Percentiles rank a stretch among this genome's conserved stretches.
Evolutionary conservation across 176 grass and related monocot genomes (phyloP).

Genomic region (Musa troglodytarum): DNA sequence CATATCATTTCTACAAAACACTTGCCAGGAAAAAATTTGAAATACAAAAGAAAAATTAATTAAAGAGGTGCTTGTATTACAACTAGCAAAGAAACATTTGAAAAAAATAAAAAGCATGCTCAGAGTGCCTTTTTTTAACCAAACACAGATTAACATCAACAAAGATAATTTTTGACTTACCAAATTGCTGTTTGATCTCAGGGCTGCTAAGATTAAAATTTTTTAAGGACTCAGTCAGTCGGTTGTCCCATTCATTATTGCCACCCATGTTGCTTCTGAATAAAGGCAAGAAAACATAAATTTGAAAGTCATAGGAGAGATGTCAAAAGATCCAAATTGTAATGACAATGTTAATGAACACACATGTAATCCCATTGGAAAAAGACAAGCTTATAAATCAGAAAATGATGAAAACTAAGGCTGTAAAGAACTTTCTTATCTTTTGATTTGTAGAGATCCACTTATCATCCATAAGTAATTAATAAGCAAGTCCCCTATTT

Average conservation of each 20-base stretch:
- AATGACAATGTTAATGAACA: too few relatives aligned
- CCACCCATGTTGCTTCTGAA: slow-evolving; percentile 90
- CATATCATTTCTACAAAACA: too few relatives aligned
- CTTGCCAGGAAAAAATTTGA: not conserved
- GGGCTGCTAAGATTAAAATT: slow-evolving; percentile 97
- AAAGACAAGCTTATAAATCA: too few relatives aligned
- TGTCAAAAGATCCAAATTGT: not conserved
- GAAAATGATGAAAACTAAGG: too few relatives aligned
- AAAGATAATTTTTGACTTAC: slow-evolving; percentile 37
- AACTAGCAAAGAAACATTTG: not conserved
- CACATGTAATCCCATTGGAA: too few relatives aligned
- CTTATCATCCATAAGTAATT: too few relatives aligned
- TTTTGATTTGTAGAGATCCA: too few relatives aligned
- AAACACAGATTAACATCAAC: not conserved
- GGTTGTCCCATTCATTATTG: slow-evolving; percentile 74
- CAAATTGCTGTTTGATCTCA: slow-evolving; percentile 87
- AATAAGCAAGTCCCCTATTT: too few relatives aligned
- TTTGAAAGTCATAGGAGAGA: not conserved
- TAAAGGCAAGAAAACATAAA: not conserved
- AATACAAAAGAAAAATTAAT: not conserved
- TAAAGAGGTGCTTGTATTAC: not conserved
- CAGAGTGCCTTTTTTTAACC: not conserved
- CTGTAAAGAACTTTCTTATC: too few relatives aligned
- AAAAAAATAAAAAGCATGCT: not conserved
- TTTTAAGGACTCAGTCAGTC: slow-evolving; percentile 80